Evolutionary conservation across 371 early-diverging fungal species (phyloP), one percentile per base, ranked within the genome.

Genomic region (Saksenaea oblongispora): DNA sequence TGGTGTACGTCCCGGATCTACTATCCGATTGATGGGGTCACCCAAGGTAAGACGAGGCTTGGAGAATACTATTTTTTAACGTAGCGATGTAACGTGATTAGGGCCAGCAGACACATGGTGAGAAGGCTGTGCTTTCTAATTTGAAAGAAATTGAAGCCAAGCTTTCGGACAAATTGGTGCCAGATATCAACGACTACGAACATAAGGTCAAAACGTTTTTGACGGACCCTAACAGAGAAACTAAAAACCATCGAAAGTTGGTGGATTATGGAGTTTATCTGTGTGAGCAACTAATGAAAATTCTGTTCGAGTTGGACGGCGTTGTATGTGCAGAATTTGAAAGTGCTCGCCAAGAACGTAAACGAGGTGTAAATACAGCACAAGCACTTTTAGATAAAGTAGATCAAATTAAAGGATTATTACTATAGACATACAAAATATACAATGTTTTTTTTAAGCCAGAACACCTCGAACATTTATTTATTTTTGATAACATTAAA

Each of bases 231-330:
- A 17, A 47, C 24, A 47, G 51, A 10, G 57, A 56, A 3, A 22
- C 17, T 8, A 65, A 70, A 47, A 39, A 62, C 8, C 61, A 61
- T 39, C 34, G 58, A 27, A 71, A 71, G 26, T 56, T 71, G 14
- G 54, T 54, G 8, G 64, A 66, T 15, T 61, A 64, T 34, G 71
- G 67, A 8, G 34, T 61, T 1, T 71, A 66, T 26, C 55, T 71
- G 17, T 59, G 58, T 22, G 71, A 71, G 34, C 61, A 63, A 35
- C 53, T 71, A 47, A 71, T 71, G 71, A 53, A 66, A 13, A 61
- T 62, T 13, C 53, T 71, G 5, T 71, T 71, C 39, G 67, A 66
- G 0, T 61, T 71, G n/a, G 71, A 71, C 28, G 67, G 64, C 14
- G 26, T 71, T 34, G 15, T 61, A 3, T 61, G 64, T 42, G 61